Percentiles rank a stretch among this genome's conserved stretches.
These are phyloP conservation scores for Clathrospora elynae DNA, from an alignment of 2,329 filamentous ascomycete genomes.

Conservation along the genomic window DNA sequence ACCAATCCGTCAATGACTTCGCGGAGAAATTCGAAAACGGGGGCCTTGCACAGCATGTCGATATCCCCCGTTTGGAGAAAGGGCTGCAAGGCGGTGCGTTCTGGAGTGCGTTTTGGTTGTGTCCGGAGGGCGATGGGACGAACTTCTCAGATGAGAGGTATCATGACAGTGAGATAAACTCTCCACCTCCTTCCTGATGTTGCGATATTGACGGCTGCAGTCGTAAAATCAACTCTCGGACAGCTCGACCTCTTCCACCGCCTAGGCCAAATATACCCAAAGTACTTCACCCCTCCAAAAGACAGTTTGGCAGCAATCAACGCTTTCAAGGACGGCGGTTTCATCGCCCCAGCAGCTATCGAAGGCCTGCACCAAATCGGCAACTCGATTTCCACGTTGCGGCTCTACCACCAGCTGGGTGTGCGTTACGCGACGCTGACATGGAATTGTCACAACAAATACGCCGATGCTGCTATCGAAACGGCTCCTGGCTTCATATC, in stretches of 20 bases:
- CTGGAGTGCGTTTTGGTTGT: conserved; percentile 85
- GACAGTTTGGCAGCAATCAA: conserved; percentile 66
- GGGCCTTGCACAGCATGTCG: conserved; percentile 71
- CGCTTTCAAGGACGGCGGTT: conserved; percentile 51
- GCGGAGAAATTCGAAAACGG: conserved; percentile 74
- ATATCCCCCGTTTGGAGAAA: conserved; percentile 73
- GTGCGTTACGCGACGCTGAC: conserved; percentile 88
- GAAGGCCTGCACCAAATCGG: conserved; percentile 88
- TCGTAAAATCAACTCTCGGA: conserved; percentile 69
- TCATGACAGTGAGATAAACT: conserved; percentile 60
- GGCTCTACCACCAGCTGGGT: conserved; percentile 76
- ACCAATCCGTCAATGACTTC: conserved; percentile 62
- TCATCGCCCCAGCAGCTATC: conserved; percentile 47
- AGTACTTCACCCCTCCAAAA: conserved; percentile 68
- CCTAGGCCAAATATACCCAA: conserved; percentile 67
- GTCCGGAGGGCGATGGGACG: conserved; percentile 67
- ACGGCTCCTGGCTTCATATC: conserved; percentile 50
- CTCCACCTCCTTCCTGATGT: background rate
- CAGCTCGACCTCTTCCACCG: conserved; percentile 76
- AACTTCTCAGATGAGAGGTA: conserved; percentile 78
- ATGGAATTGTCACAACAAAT: conserved; percentile 91
- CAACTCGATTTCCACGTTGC: conserved; percentile 76
- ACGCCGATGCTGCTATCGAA: conserved; percentile 80
- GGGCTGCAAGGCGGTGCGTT: conserved; percentile 85
- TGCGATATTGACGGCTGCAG: conserved; percentile 41